phyloP scores from a whole-genome alignment of 441 rosid species.

The Corymbia calophylla region DNA sequence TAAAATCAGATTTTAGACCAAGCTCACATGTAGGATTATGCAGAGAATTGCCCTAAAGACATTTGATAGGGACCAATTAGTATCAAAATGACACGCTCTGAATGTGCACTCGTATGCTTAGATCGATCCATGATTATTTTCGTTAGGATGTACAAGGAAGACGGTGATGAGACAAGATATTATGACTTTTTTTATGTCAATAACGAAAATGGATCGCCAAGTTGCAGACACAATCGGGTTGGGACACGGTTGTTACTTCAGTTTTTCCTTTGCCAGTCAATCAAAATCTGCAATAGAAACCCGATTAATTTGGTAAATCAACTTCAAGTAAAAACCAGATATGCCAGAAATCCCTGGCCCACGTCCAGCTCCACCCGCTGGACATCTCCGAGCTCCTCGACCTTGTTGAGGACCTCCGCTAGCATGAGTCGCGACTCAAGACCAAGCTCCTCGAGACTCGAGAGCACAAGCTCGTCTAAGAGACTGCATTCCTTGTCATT shows the following conservation, averaged over 20 bases:
- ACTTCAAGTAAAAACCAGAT: not conserved
- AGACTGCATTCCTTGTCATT: constrained; percentile 61
- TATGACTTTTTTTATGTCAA: not conserved
- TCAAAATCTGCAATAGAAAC: constrained; percentile 2
- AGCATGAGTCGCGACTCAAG: constrained; percentile 48
- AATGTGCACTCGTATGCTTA: not conserved
- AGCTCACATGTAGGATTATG: not conserved
- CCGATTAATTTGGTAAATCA: not conserved
- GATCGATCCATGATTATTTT: not conserved
- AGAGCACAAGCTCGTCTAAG: constrained; percentile 55
- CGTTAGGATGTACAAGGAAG: not conserved
- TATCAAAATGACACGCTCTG: not conserved
- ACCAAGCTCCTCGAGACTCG: constrained; percentile 75
- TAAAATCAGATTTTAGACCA: not conserved
- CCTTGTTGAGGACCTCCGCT: constrained; percentile 56
- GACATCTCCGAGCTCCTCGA: constrained; percentile 60
- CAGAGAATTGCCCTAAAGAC: not conserved
- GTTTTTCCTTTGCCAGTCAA: not conserved
- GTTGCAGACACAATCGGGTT: constrained; percentile 1
- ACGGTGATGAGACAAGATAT: not conserved
- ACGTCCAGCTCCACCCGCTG: constrained; percentile 64
- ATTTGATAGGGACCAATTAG: constrained; percentile 3
- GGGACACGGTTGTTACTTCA: not conserved
- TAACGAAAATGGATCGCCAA: not conserved
- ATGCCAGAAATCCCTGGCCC: constrained; percentile 41